Evolutionary conservation across 2,329 filamentous ascomycete genomes (phyloP).

Genomic region (Penicillium sp.): DNA sequence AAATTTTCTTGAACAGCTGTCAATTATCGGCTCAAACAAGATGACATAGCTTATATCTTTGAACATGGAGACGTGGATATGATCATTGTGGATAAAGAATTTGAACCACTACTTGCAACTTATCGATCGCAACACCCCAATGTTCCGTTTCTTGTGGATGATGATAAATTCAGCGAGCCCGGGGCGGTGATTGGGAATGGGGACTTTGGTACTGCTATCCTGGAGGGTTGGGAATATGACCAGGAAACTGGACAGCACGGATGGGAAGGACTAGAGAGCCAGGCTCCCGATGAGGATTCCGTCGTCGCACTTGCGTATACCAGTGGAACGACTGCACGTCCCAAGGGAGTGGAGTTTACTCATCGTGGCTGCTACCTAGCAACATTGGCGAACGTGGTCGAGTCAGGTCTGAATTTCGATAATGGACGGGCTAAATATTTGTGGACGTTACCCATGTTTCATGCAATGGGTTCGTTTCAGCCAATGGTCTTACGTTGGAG

Average conservation of each 20-base stretch:
- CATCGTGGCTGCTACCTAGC: slow-evolving; percentile 87
- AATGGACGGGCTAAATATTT: slow-evolving; percentile 75
- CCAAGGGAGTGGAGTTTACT: slow-evolving; percentile 92
- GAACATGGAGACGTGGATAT: slow-evolving; percentile 81
- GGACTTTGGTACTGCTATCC: slow-evolving; percentile 78
- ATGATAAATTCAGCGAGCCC: slow-evolving; percentile 71
- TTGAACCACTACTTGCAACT: slow-evolving; percentile 65
- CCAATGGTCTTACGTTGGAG: neutral
- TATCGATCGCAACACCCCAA: slow-evolving; percentile 63
- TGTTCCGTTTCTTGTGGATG: slow-evolving; percentile 75
- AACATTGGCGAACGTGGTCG: slow-evolving; percentile 79
- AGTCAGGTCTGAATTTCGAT: slow-evolving; percentile 77
- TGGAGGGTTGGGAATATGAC: slow-evolving; percentile 78
- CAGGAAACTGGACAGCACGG: slow-evolving; percentile 63
- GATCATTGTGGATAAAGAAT: slow-evolving; percentile 87
- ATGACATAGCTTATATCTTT: slow-evolving; percentile 90
- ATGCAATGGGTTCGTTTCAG: slow-evolving; percentile 53
- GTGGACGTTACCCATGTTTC: slow-evolving; percentile 91
- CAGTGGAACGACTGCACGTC: slow-evolving; percentile 84
- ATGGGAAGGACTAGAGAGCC: slow-evolving; percentile 74
- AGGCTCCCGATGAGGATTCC: slow-evolving; percentile 73
- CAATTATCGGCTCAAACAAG: slow-evolving; percentile 74
- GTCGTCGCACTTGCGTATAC: slow-evolving; percentile 90
- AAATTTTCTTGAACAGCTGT: slow-evolving; percentile 45
- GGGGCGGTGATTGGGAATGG: slow-evolving; percentile 75